Percentiles rank a stretch among this genome's conserved stretches.
Conservation (phyloP, 129 eudicot genomes). For the Centella asiatica region DNA sequence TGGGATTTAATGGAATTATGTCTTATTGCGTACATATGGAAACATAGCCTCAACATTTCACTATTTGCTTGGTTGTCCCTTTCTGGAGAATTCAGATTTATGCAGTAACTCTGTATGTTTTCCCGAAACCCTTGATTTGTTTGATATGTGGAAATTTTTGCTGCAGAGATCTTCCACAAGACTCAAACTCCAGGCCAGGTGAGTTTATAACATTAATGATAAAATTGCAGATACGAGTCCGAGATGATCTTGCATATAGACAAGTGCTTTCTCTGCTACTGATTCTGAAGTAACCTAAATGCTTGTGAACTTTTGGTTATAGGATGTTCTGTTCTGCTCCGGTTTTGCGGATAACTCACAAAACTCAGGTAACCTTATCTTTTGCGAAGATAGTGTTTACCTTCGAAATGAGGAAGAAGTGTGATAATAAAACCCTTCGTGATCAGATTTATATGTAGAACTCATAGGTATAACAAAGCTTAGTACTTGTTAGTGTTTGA, state of each 20-base stretch:
- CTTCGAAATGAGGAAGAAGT: too few relatives aligned
- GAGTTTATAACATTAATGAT: conserved; percentile 19
- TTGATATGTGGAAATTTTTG: conserved; percentile 16
- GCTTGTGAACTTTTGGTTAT: conserved; percentile 11
- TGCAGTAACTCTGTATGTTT: not conserved
- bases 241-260: not conserved
- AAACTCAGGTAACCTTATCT: conserved; percentile 44
- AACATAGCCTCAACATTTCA: not conserved
- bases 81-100: not conserved
- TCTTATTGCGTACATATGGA: not conserved
- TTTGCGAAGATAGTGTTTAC: too few relatives aligned
- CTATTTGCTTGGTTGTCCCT: not conserved
- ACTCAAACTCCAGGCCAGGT: conserved; percentile 47
- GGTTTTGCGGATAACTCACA: conserved; percentile 52
- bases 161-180: conserved; percentile 52
- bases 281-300: not conserved
- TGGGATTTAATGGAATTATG: not conserved
- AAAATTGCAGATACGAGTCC: not conserved
- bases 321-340: conserved; percentile 60
- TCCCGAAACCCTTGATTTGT: not conserved
- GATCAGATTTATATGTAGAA: not conserved
- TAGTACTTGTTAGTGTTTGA: not conserved
- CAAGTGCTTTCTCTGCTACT: not conserved
- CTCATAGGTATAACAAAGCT: not conserved
- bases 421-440: too few relatives aligned